phyloP scores from a whole-genome alignment of 768 basidiomycete genomes.

The Collybia sp. region DNA sequence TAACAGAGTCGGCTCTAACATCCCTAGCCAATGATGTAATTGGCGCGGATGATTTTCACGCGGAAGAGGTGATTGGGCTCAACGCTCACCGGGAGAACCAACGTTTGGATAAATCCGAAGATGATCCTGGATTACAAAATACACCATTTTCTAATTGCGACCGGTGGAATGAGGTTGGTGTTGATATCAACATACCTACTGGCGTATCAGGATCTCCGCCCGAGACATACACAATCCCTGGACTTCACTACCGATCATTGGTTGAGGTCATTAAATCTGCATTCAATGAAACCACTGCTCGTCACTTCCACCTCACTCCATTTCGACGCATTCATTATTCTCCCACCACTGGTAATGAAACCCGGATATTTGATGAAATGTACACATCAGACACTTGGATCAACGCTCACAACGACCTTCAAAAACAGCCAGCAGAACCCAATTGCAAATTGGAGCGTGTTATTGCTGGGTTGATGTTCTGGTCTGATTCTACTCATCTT shows the following conservation, averaged over 20 bases:
- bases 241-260: constrained; percentile 18
- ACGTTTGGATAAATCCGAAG: constrained; percentile 1
- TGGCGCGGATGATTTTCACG: constrained; percentile 10
- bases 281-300: constrained; percentile 11
- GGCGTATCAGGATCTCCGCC: constrained; percentile 11
- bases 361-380: constrained; percentile 10
- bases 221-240: constrained; percentile 13
- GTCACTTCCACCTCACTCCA: constrained; percentile 17
- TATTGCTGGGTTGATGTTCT: constrained; percentile 21
- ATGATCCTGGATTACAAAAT: background rate
- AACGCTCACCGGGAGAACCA: constrained; percentile 12
- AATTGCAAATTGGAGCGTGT: constrained; percentile 14
- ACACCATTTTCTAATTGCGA: constrained; percentile 5
- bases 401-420: constrained; percentile 11
- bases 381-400: constrained; percentile 16
- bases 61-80: constrained; percentile 8
- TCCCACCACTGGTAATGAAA: background rate
- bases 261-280: constrained; percentile 16
- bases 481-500: constrained; percentile 24
- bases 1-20: constrained; percentile 2
- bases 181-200: constrained; percentile 23
- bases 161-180: constrained; percentile 7
- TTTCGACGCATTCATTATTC: constrained; percentile 15
- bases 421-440: constrained; percentile 6
- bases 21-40: constrained; percentile 10